phyloP scores from a whole-genome alignment of 108 stramenopile genomes.

The Hondaea fermentalgiana region DNA sequence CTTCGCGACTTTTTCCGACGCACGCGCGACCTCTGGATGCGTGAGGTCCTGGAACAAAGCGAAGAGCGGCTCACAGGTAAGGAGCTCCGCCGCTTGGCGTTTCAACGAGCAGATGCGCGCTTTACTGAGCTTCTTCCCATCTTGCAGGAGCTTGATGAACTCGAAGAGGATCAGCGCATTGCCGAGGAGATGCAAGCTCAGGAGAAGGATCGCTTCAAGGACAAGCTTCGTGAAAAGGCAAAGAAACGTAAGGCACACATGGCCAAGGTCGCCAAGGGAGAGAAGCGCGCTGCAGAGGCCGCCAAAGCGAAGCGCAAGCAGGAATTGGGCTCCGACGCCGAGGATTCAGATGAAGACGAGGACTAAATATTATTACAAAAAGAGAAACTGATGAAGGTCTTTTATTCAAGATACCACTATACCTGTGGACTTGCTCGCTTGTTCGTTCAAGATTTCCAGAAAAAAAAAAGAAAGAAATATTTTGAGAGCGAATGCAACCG shows the following conservation, averaged over 20 bases:
- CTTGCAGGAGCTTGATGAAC: not conserved
- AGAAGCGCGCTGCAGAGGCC: not conserved
- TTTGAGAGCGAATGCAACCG: too few species aligned
- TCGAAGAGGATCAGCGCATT: not conserved
- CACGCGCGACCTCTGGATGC: not conserved
- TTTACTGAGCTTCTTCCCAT: not conserved
- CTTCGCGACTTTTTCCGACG: conserved; percentile 13
- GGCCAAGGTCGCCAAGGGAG: not conserved
- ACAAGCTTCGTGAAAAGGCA: conserved; percentile 10
- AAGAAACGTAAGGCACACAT: conserved; percentile 5
- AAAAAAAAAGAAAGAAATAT: too few species aligned
- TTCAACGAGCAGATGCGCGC: not conserved
- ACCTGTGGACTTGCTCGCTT: not conserved
- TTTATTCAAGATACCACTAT: not conserved
- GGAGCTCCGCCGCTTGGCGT: not conserved
- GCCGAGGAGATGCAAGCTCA: conserved; percentile 5
- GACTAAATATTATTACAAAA: not conserved
- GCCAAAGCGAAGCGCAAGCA: not conserved
- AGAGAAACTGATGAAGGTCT: not conserved
- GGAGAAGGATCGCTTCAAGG: not conserved
- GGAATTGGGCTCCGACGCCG: not conserved
- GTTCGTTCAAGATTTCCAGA: too few species aligned
- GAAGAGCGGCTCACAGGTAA: not conserved
- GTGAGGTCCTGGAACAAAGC: not conserved
- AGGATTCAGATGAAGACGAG: not conserved